These are phyloP conservation scores for Didymosphaeria variabile DNA, from an alignment of 2,329 filamentous ascomycete species.

Conservation along the genomic window DNA sequence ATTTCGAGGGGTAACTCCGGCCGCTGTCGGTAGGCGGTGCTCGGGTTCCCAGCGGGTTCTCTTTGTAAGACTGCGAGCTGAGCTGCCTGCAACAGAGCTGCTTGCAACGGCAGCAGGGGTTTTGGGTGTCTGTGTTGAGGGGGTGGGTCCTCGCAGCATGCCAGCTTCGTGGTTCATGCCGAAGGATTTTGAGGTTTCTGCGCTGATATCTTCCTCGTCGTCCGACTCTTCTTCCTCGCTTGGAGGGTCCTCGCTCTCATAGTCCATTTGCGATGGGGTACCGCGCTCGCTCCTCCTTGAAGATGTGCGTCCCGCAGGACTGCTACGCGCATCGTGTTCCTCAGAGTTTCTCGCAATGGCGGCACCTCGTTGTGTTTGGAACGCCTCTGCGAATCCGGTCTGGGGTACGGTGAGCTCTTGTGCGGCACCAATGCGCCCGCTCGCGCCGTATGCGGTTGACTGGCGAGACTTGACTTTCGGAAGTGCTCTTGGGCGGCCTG, in stretches of 20 bases:
- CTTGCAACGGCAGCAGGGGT: background rate
- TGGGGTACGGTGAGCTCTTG: slow-evolving; percentile 37
- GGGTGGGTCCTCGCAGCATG: slow-evolving; percentile 29
- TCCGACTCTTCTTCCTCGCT: slow-evolving; percentile 11
- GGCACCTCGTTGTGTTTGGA: slow-evolving; percentile 37
- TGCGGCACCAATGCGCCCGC: slow-evolving; percentile 42
- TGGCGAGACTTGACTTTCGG: slow-evolving; percentile 42
- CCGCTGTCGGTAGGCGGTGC: background rate
- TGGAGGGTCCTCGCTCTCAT: slow-evolving; percentile 30
- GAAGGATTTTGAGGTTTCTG: slow-evolving; percentile 46
- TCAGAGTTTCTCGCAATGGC: slow-evolving; percentile 35
- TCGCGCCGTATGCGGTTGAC: slow-evolving; percentile 50
- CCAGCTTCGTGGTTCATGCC: slow-evolving; percentile 45
- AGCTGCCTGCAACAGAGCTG: slow-evolving; percentile 1
- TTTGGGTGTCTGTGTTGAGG: slow-evolving; percentile 1
- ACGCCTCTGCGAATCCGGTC: slow-evolving; percentile 45
- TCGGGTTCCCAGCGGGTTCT: background rate
- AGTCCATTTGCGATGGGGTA: slow-evolving; percentile 26
- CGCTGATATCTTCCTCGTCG: slow-evolving; percentile 22
- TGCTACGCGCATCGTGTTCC: slow-evolving; percentile 24
- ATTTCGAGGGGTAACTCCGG: background rate
- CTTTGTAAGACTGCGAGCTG: background rate
- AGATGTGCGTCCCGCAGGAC: slow-evolving; percentile 22
- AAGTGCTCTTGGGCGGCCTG: slow-evolving; percentile 33
- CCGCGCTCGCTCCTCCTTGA: slow-evolving; percentile 15